Evolutionary conservation across 2,329 filamentous ascomycete species (phyloP).

Genomic region (Arthrobotrys pseudoclavata): DNA sequence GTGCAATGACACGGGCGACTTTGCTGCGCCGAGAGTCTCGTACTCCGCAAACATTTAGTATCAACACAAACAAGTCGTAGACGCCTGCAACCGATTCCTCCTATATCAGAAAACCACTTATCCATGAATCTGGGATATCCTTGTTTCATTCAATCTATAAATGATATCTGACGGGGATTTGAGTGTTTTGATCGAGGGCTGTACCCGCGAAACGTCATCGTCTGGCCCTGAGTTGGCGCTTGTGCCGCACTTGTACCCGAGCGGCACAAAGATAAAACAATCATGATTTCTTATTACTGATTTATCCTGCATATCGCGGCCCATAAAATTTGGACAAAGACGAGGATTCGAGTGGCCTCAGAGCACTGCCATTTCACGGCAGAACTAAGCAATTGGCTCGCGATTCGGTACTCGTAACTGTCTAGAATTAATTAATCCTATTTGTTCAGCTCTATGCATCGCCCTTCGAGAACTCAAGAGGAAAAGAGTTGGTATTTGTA

Average conservation of each 20-base stretch:
- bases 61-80: background rate
- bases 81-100: background rate
- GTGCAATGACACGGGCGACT: background rate
- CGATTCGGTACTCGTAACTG: conserved; percentile 5
- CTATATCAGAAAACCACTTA: background rate
- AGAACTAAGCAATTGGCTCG: background rate
- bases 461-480: conserved; percentile 4
- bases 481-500: background rate
- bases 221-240: conserved; percentile 13
- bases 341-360: background rate
- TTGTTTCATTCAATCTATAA: background rate
- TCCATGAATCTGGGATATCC: background rate
- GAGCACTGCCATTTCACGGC: background rate
- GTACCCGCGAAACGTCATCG: conserved; percentile 16
- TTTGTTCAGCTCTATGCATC: conserved; percentile 15
- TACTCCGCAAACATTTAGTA: background rate
- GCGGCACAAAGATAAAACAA: conserved; percentile 9
- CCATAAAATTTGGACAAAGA: background rate
- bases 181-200: background rate
- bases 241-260: conserved; percentile 11
- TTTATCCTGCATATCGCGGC: background rate
- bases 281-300: conserved; percentile 15
- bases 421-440: background rate
- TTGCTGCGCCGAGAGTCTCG: conserved; percentile 15
- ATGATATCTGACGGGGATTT: background rate